These are phyloP conservation scores for Parietaria judaica DNA, from an alignment of 306 rosid genomes.

Conservation along the genomic window DNA sequence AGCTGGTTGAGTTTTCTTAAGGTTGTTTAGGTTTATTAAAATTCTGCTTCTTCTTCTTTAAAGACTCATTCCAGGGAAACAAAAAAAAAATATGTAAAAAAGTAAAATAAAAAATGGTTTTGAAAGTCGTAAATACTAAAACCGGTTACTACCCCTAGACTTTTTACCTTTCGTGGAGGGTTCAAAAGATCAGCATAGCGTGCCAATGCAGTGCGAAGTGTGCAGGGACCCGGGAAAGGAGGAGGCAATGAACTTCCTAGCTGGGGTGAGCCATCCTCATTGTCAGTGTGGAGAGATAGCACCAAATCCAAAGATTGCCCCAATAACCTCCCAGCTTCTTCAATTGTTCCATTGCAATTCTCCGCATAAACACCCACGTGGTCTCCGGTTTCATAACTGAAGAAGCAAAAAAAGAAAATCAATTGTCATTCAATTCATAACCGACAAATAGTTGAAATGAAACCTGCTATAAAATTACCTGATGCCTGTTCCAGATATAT, in stretches of 20 bases:
- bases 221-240: constrained; percentile 88
- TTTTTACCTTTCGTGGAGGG: constrained; percentile 76
- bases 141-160: neutral
- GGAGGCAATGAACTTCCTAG: constrained; percentile 73
- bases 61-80: neutral
- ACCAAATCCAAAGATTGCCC: constrained; percentile 58
- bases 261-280: constrained; percentile 67
- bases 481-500: constrained; percentile 51
- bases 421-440: neutral
- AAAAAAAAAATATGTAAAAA: too few species aligned
- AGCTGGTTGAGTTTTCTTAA: too few species aligned
- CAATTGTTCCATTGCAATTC: constrained; percentile 66
- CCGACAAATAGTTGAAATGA: neutral
- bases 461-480: constrained; percentile 30
- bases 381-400: constrained; percentile 96
- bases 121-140: too few species aligned
- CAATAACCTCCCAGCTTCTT: constrained; percentile 71
- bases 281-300: constrained; percentile 72
- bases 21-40: too few species aligned
- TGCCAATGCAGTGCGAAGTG: constrained; percentile 61
- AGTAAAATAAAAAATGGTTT: neutral
- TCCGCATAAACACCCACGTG: constrained; percentile 92
- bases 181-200: constrained; percentile 76
- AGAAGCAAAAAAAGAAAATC: constrained; percentile 15
- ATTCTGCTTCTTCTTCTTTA: too few species aligned